Evolutionary conservation across 805 yeast genomes (phyloP).

Genomic region (Zygosaccharomyces pseudorouxii): DNA sequence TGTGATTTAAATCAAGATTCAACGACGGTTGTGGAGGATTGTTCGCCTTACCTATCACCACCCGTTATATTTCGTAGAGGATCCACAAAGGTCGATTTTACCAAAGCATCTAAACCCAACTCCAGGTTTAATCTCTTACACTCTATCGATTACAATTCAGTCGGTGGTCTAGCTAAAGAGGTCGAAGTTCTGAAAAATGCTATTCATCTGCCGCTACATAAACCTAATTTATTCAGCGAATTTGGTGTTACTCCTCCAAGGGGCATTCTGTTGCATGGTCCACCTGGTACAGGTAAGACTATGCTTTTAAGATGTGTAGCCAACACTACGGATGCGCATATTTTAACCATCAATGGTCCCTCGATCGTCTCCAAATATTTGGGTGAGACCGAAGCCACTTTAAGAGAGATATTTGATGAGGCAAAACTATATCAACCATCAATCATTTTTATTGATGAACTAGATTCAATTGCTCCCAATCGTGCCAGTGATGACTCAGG

Average conservation of each 20-base stretch:
- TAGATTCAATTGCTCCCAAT: constrained; percentile 86
- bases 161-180: constrained; percentile 77
- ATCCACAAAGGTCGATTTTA: constrained; percentile 26
- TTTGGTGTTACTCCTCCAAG: constrained; percentile 92
- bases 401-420: constrained; percentile 79
- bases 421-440: constrained; percentile 85
- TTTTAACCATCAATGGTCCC: constrained; percentile 83
- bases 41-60: constrained; percentile 40
- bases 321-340: constrained; percentile 72
- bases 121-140: constrained; percentile 44
- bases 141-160: constrained; percentile 43
- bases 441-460: constrained; percentile 84
- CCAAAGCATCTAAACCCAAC: constrained; percentile 27
- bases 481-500: constrained; percentile 81
- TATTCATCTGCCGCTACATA: constrained; percentile 73
- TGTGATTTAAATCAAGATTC: constrained; percentile 32
- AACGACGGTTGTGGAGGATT: constrained; percentile 14
- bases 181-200: constrained; percentile 58
- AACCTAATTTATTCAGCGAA: constrained; percentile 68
- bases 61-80: constrained; percentile 43
- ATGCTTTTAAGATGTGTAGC: constrained; percentile 82
- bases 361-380: constrained; percentile 86
- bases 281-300: constrained; percentile 96
- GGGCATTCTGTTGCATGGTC: constrained; percentile 91
- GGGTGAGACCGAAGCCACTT: constrained; percentile 87